Evolutionary conservation across 2,329 filamentous ascomycete species (phyloP), one percentile per base, ranked within the genome.

Genomic region (Aulographum hederae): DNA sequence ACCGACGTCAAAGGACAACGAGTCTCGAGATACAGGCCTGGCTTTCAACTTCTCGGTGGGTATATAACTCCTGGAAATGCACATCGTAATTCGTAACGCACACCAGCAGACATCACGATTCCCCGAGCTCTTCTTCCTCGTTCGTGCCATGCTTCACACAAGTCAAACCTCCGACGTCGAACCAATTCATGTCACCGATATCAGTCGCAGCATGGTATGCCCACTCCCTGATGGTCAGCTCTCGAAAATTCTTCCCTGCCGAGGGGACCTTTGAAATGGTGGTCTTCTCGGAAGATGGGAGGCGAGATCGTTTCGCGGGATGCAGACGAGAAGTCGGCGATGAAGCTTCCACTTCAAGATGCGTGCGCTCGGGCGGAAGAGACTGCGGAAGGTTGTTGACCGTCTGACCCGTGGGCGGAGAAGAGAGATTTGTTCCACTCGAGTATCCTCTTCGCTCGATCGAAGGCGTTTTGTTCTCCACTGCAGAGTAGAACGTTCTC

Each of bases 201-300:
- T 25, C 21, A 8, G 21, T 25, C n/a, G 26, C 18, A 41, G 34
- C n/a, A 46, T 28, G 37, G 32, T 33, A 42, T 46, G 32, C 13
- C 39, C 42, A 35, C 34, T 42, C 44, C 33, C 34, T 8, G 10
- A 17, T 39, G 13, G 31, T 33, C 8, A 32, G 37, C 23, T 39
- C 35, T 15, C 36, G 38, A 13, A 46, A 41, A 2, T 42, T 34
- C 4, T 43, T 10, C 6, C 15, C 15, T n/a, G 16, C 27, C 6
- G 12, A 17, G 27, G 27, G 10, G 27, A 8, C 6, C 8, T 14
- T 8, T 8, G n/a, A n/a, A 25, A 25, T 8, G 21, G 21, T 25
- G 8, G 8, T 8, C 8, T 25, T 8, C 21, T 25, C n/a, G 21
- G 21, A 8, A 8, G 21, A 25, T 8, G n/a, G 21, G 8, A 8